Evolutionary conservation across 345 rosid genomes (phyloP).

Genomic region (Odontarrhena argentea): DNA sequence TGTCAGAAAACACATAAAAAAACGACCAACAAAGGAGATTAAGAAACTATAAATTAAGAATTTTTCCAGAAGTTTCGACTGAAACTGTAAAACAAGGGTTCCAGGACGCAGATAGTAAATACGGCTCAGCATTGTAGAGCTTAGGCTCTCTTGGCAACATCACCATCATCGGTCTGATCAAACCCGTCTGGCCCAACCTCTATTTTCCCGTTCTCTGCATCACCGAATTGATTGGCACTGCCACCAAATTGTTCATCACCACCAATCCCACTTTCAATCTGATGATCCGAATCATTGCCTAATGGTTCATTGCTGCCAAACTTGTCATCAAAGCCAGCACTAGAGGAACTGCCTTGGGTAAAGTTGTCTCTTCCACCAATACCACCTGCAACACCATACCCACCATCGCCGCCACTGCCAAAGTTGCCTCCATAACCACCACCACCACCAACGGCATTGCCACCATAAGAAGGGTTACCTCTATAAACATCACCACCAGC

Average conservation of each 20-base stretch:
- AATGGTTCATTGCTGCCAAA: constrained; percentile 36
- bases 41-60: constrained; percentile 6
- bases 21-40: constrained; percentile 28
- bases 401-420: constrained; percentile 33
- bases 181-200: constrained; percentile 41
- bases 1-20: constrained; percentile 16
- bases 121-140: not conserved
- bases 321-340: constrained; percentile 37
- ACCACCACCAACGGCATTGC: constrained; percentile 35
- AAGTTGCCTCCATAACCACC: constrained; percentile 37
- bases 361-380: constrained; percentile 42
- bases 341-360: constrained; percentile 43
- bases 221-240: constrained; percentile 44
- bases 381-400: constrained; percentile 42
- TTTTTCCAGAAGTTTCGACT: constrained; percentile 21
- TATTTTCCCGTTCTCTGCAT: constrained; percentile 32
- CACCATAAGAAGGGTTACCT: constrained; percentile 30
- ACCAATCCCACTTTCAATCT: constrained; percentile 22
- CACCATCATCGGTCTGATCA: constrained; percentile 46
- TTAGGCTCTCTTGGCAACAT: constrained; percentile 74
- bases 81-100: constrained; percentile 33
- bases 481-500: constrained; percentile 36
- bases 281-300: constrained; percentile 33
- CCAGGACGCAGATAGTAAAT: constrained; percentile 14
- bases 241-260: constrained; percentile 36